These are phyloP conservation scores for Colletotrichum higginsianum DNA, from an alignment of 2,329 filamentous ascomycete species.

Conservation along the genomic window DNA sequence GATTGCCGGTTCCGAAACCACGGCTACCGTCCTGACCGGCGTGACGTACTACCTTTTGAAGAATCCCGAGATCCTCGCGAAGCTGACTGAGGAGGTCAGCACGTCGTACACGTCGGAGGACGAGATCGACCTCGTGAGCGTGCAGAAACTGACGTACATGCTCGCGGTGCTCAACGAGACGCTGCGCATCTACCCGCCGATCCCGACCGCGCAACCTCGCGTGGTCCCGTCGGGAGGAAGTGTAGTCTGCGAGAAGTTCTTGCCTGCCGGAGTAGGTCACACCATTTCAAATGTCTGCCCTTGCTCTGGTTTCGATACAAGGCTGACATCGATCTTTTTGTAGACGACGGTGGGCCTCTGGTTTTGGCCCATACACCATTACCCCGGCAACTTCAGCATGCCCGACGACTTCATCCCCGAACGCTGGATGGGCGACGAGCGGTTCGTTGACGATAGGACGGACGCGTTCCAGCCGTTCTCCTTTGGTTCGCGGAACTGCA, in stretches of 20 bases:
- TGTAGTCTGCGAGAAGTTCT: slow-evolving; percentile 48
- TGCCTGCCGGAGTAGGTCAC: slow-evolving; percentile 50
- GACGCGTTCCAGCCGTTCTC: slow-evolving; percentile 49
- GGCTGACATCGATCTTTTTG: too few relatives aligned
- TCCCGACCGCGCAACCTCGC: slow-evolving; percentile 45
- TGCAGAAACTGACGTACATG: slow-evolving; percentile 54
- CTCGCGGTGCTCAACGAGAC: slow-evolving; percentile 58
- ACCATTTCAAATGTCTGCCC: too few relatives aligned
- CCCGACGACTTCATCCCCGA: slow-evolving; percentile 61
- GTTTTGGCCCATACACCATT: slow-evolving; percentile 2
- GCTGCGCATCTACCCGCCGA: slow-evolving; percentile 56
- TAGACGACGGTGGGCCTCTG: too few relatives aligned
- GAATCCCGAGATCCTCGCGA: slow-evolving; percentile 49
- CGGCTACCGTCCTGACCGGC: slow-evolving; percentile 49
- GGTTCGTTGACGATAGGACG: slow-evolving; percentile 45
- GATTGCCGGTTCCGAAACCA: slow-evolving; percentile 52
- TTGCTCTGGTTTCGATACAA: too few relatives aligned
- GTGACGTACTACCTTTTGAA: slow-evolving; percentile 47
- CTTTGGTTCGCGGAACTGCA: slow-evolving; percentile 49
- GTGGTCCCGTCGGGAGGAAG: slow-evolving; percentile 51
- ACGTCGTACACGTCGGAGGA: slow-evolving; percentile 50
- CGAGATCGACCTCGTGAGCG: slow-evolving; percentile 53
- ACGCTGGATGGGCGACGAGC: slow-evolving; percentile 50
- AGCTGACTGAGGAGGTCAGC: slow-evolving; percentile 55
- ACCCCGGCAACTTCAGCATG: slow-evolving; percentile 56